A percentile compares a stretch with the other conserved stretches of the same genome.
These are phyloP conservation scores for Emmonsiellopsis sp. DNA, from an alignment of 2,329 filamentous ascomycete species.

Conservation along the genomic window DNA sequence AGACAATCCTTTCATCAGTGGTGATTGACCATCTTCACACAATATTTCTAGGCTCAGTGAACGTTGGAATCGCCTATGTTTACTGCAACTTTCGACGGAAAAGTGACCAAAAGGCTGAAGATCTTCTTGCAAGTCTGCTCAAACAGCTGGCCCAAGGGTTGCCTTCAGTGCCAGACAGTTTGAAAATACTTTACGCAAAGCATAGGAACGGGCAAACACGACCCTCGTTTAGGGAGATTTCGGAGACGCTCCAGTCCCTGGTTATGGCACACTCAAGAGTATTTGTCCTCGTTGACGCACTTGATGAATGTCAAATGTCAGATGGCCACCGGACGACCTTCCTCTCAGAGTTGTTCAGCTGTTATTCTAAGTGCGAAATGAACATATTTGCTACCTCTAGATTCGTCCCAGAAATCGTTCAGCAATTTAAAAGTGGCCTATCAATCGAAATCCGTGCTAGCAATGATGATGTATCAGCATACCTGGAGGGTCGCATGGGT, in stretches of 20 bases:
- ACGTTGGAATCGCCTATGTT: conserved; percentile 35
- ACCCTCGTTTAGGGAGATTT: conserved; percentile 19
- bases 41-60: conserved; percentile 11
- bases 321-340: conserved; percentile 1
- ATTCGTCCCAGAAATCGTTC: conserved; percentile 15
- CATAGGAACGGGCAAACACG: conserved; percentile 10
- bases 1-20: conserved; percentile 38
- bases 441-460: conserved; percentile 24
- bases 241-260: conserved; percentile 11
- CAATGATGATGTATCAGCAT: conserved; percentile 23
- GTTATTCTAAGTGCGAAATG: conserved; percentile 11
- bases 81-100: conserved; percentile 38
- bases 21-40: conserved; percentile 32
- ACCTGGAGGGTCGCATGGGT: conserved; percentile 17
- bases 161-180: conserved; percentile 14
- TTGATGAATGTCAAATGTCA: conserved; percentile 20
- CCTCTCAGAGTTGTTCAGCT: conserved; percentile 14
- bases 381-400: conserved; percentile 27
- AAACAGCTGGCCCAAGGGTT: conserved; percentile 27
- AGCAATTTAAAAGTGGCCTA: conserved; percentile 11
- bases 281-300: conserved; percentile 23
- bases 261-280: conserved; percentile 10
- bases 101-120: conserved; percentile 26
- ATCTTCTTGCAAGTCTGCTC: conserved; percentile 27
- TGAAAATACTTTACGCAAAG: conserved; percentile 21